phyloP scores from a whole-genome alignment of 2,329 filamentous ascomycete genomes.

The Cryphonectria japonica region DNA sequence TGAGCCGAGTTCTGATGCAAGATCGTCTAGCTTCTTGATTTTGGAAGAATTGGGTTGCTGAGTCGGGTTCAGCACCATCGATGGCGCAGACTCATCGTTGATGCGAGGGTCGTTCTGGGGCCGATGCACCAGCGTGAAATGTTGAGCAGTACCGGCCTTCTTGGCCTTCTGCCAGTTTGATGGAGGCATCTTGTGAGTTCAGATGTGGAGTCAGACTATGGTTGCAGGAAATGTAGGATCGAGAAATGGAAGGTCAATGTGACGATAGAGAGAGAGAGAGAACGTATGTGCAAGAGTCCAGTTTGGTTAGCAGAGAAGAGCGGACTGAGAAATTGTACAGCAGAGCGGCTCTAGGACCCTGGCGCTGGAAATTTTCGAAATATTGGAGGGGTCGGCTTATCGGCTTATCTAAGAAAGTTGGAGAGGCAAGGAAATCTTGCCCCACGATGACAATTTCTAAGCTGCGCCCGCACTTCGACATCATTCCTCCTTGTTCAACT shows the following conservation, averaged over 20 bases:
- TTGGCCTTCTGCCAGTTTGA: slow-evolving; percentile 56
- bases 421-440: slow-evolving; percentile 31
- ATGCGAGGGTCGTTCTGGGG: slow-evolving; percentile 97
- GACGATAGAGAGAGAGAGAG: background rate
- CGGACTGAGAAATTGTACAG: background rate
- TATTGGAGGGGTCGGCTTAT: slow-evolving; percentile 10
- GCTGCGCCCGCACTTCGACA: slow-evolving; percentile 20
- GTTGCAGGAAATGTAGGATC: slow-evolving; percentile 4
- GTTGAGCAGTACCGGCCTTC: slow-evolving; percentile 74
- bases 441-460: slow-evolving; percentile 34
- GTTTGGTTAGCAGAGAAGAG: background rate
- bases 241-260: background rate
- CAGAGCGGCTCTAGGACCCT: background rate
- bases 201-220: background rate
- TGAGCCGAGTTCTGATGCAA: slow-evolving; percentile 74
- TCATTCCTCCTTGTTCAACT: slow-evolving; percentile 8
- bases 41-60: slow-evolving; percentile 52
- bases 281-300: background rate
- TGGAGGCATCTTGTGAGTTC: slow-evolving; percentile 30
- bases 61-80: slow-evolving; percentile 84
- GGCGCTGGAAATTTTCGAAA: slow-evolving; percentile 18
- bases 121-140: slow-evolving; percentile 92
- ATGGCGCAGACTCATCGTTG: slow-evolving; percentile 84
- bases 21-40: slow-evolving; percentile 72
- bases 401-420: slow-evolving; percentile 24